Base-by-base conservation (phyloP, 2,329 filamentous ascomycete species). In the Stemphylium beticola region DNA sequence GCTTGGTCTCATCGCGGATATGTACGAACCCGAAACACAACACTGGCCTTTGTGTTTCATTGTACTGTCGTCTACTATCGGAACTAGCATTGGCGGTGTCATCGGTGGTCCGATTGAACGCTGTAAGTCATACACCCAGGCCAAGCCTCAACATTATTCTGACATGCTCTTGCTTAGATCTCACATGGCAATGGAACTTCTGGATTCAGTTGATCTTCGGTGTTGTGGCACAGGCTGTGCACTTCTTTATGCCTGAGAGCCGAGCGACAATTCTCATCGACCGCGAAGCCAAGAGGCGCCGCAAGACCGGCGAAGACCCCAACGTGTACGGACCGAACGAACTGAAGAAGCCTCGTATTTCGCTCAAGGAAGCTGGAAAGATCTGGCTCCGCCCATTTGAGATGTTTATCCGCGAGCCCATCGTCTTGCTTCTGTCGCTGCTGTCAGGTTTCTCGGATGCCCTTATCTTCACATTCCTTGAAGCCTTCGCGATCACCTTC, bases 121-220 rank as follows among this genome's bases (percentile, higher is more conserved):
- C 7, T 78, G 60, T 62, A 36, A 58, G 61, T 57, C n/a, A 15
- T 20, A 2, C 12, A n/a, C 3, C 15, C 14, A 7, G 4, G 4
- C 10, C 87, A 86, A 0, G 90, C 90, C 65, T 82, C 85, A 10
- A 82, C 90, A 69, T 73, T 81, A 34, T 44, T 24, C 47, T 20
- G 47, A 22, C 17, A 15, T 17, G 59, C 76, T 87, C 0, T 78
- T 15, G 10, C 15, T 82, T 9, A 63, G 62, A 77, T 57, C 64
- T 81, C 6, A 56, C 69, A 18, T 93, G 90, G 89, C 83, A 82
- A 61, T 92, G 87, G 87, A 85, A 82, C 48, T 92, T 93, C 71
- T 93, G 90, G 89, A 88, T 93, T 53, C 89, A 92, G 74, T 83
- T 93, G 60, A 91, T 93, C 62, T 87, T 93, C 51, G 90, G 91